Evolutionary conservation across 305 asterid species (phyloP).

Genomic region (Fraxinus paxiana): DNA sequence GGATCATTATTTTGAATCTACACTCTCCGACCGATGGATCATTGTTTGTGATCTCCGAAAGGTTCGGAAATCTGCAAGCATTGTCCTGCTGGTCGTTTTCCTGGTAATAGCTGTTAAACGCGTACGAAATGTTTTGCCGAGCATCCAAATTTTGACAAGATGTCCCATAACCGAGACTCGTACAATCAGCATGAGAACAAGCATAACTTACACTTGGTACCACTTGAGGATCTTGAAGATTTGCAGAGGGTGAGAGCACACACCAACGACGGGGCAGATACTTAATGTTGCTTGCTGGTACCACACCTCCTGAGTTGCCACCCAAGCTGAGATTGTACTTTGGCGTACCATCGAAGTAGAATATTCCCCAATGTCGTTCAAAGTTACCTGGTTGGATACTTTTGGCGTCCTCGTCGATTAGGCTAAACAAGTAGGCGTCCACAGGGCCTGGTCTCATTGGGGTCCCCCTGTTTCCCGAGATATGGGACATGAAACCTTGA

Average conservation of each 20-base stretch:
- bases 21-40: conserved; percentile 79
- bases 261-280: conserved; percentile 74
- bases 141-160: conserved; percentile 63
- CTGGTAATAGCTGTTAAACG: conserved; percentile 85
- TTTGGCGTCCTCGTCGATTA: conserved; percentile 83
- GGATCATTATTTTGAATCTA: conserved; percentile 64
- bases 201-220: conserved; percentile 69
- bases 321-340: conserved; percentile 75
- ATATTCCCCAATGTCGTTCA: conserved; percentile 96
- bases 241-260: conserved; percentile 50
- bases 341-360: conserved; percentile 64
- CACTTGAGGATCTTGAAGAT: conserved; percentile 55
- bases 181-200: conserved; percentile 74
- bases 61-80: conserved; percentile 77
- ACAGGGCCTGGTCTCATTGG: conserved; percentile 80
- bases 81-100: conserved; percentile 49
- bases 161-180: conserved; percentile 64
- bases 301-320: conserved; percentile 42
- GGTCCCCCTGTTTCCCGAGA: conserved; percentile 57
- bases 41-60: conserved; percentile 48
- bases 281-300: conserved; percentile 46
- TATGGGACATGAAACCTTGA: conserved; percentile 71
- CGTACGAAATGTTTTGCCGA: conserved; percentile 60
- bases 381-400: conserved; percentile 88
- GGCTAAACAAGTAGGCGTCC: conserved; percentile 81